Conservation (phyloP, 192 early-diverging fungal species). For the Spizellomyces sp. region DNA sequence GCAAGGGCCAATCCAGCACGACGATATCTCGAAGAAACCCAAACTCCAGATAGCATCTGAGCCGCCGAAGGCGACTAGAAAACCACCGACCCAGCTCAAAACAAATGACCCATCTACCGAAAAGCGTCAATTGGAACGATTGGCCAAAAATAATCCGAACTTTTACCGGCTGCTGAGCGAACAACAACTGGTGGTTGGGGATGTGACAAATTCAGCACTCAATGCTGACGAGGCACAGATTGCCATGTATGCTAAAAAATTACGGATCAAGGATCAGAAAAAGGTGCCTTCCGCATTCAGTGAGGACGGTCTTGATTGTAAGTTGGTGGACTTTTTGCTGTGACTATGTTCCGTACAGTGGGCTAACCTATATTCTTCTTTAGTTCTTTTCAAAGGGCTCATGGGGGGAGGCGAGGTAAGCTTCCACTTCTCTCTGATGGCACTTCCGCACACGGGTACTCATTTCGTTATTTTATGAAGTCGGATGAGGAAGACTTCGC, state of each 20-base stretch:
- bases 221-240: constrained; percentile 42
- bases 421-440: no score
- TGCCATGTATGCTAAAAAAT: constrained; percentile 31
- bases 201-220: neutral
- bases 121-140: constrained; percentile 25
- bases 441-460: no score
- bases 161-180: constrained; percentile 30
- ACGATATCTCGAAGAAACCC: neutral
- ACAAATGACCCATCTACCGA: constrained; percentile 9
- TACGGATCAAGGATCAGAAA: constrained; percentile 37
- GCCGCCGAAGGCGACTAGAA: neutral
- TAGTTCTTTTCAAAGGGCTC: no score
- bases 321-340: constrained; percentile 1
- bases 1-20: neutral
- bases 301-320: constrained; percentile 39
- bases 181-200: constrained; percentile 17
- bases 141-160: constrained; percentile 32
- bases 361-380: no score
- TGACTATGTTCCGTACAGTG: no score
- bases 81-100: constrained; percentile 7
- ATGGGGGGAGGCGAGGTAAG: no score
- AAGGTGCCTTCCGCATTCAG: constrained; percentile 33
- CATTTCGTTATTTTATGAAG: no score
- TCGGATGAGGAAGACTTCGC: no score
- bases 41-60: neutral